phyloP scores from a whole-genome alignment of 768 basidiomycete species.

The Dentipellis sp. region DNA sequence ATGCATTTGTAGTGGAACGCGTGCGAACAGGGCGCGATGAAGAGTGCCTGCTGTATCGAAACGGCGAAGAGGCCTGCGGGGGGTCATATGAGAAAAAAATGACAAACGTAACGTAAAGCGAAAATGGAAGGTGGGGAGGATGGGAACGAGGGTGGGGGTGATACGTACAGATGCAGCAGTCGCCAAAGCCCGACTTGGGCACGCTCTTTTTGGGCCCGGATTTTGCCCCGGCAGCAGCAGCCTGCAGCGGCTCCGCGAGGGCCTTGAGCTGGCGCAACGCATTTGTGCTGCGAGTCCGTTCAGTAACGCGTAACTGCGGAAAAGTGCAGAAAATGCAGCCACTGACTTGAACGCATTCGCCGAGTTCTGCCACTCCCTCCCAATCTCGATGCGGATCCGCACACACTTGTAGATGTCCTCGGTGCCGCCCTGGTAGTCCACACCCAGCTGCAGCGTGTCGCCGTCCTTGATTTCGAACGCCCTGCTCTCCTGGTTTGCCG shows the following conservation, averaged over 20 bases:
- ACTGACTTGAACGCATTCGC: conserved; percentile 81
- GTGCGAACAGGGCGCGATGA: conserved; percentile 97
- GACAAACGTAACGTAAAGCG: neutral
- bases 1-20: conserved; percentile 98
- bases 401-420: conserved; percentile 97
- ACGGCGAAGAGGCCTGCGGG: conserved; percentile 56
- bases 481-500: conserved; percentile 73
- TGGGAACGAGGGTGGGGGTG: too few relatives aligned
- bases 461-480: conserved; percentile 83
- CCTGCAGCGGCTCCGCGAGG: conserved; percentile 25
- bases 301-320: neutral
- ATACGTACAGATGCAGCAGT: conserved; percentile 70
- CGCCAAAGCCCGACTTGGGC: conserved; percentile 44
- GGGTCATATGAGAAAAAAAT: neutral
- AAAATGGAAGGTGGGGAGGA: neutral
- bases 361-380: conserved; percentile 82
- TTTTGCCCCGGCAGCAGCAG: conserved; percentile 27
- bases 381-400: conserved; percentile 88
- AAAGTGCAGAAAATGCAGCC: neutral
- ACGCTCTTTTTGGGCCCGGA: conserved; percentile 15
- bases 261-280: conserved; percentile 77
- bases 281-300: conserved; percentile 28
- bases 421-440: conserved; percentile 95
- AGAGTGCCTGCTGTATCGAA: conserved; percentile 89
- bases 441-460: conserved; percentile 89